phyloP scores from a whole-genome alignment of 257 asterid genomes.

The Fraxinus quadrangulata region DNA sequence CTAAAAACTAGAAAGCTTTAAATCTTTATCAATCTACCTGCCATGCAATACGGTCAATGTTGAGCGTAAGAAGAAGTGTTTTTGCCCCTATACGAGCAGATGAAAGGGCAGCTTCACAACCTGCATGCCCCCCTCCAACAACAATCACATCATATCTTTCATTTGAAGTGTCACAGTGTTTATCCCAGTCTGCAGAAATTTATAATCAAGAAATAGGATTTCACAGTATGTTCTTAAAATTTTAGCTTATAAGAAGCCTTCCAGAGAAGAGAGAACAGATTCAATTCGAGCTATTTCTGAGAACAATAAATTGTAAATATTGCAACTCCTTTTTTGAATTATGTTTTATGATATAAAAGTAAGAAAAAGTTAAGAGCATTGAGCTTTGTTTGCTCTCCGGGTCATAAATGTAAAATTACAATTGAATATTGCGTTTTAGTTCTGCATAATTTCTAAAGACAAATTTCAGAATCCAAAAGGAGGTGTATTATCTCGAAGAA shows the following conservation, averaged over 20 bases:
- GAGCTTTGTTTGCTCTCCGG: background rate
- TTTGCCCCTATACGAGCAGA: conserved; percentile 95
- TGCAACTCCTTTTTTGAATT: background rate
- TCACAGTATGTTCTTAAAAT: conserved; percentile 14
- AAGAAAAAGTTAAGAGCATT: background rate
- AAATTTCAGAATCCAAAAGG: background rate
- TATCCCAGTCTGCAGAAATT: conserved; percentile 44
- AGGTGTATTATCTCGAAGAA: background rate
- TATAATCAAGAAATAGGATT: conserved; percentile 14
- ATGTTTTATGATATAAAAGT: background rate
- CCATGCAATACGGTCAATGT: conserved; percentile 97
- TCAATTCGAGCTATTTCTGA: background rate
- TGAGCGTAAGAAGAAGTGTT: conserved; percentile 94
- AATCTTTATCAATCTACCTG: conserved; percentile 54
- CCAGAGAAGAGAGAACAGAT: background rate
- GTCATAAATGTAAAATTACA: background rate
- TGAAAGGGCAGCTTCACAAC: conserved; percentile 99
- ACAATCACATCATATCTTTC: conserved; percentile 94
- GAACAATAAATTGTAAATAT: background rate
- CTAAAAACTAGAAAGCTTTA: background rate
- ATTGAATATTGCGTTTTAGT: background rate
- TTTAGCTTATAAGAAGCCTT: background rate
- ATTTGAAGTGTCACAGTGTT: conserved; percentile 39
- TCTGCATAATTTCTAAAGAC: background rate
- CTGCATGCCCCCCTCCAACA: conserved; percentile 99